A percentile compares a stretch with the other conserved stretches of the same genome.
Evolutionary conservation across 176 grass and related monocot genomes (phyloP).

Genomic region (Eragrostis nindensis): DNA sequence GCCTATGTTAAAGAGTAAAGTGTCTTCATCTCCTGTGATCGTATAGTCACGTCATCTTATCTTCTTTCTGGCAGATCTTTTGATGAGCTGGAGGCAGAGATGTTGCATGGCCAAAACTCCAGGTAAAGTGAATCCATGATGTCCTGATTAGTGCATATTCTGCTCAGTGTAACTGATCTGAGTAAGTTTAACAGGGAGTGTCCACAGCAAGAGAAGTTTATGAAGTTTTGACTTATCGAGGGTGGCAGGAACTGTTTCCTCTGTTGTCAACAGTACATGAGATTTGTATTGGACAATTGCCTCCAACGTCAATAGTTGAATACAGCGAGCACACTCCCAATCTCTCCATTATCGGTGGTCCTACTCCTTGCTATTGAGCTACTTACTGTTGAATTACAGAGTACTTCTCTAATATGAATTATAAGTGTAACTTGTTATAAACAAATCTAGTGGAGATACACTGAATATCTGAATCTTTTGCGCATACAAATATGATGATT

Average conservation of each 20-base stretch:
- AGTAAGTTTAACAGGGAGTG: conserved; percentile 64
- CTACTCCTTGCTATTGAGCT: conserved; percentile 57
- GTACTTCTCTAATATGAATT: no score
- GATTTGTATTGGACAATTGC: conserved; percentile 77
- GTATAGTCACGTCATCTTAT: conserved; percentile 19
- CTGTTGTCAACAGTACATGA: conserved; percentile 81
- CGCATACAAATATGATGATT: conserved; percentile 19
- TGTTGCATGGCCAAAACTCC: conserved; percentile 90
- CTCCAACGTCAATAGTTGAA: conserved; percentile 86
- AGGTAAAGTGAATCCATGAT: conserved; percentile 54
- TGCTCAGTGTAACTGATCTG: conserved; percentile 5
- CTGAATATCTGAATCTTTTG: conserved; percentile 8
- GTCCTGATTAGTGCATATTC: background rate
- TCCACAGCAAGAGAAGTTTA: conserved; percentile 89
- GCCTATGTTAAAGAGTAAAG: background rate
- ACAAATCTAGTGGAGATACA: conserved; percentile 30
- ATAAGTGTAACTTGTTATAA: conserved; percentile 14
- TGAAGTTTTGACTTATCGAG: conserved; percentile 74
- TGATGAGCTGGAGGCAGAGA: conserved; percentile 84
- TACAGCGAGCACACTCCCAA: conserved; percentile 72
- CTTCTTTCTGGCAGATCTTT: conserved; percentile 68
- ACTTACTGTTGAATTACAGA: no score
- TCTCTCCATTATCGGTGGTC: conserved; percentile 50
- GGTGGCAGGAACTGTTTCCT: conserved; percentile 81
- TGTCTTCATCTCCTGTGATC: conserved; percentile 10